Base-by-base conservation (phyloP, 331 rosid species). In the Malus hybrid region DNA sequence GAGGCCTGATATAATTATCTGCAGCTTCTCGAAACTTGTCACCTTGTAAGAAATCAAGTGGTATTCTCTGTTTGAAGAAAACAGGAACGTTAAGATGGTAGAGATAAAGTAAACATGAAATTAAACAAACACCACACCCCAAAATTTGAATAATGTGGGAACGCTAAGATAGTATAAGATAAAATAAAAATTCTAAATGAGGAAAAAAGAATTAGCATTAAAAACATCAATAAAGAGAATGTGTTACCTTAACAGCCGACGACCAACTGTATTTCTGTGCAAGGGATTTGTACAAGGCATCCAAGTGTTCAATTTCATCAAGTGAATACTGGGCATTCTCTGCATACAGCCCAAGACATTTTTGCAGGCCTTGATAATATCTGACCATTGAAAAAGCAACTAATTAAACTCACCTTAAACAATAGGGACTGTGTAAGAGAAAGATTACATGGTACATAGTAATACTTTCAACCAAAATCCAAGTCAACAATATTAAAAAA, bases 1-100 rank as follows among this genome's bases (percentile, higher is more conserved):
- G 97, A 83, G 99, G 99, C 86, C 92, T 86, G 65, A 92, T 84
- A 80, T 94, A 94, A 83, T 79, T 89, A 67, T 89, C 91, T 11
- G 96, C 97, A 8, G 96, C 96, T 82, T 86, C 97, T 84, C 81
- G 86, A 82, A 90, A 92, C 71, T 86, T 86, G 67, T 87, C 93
- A 74, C 88, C 96, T 83, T 92, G 92, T n/a, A 90, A 87, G 85
- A 94, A 94, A 85, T 94, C 97, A 77, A 94, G 97, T 24, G 99
- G 97, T 85, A 94, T 90, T 85, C 99, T 90, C 99, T 94, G 89
- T 55, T 34, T 71, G 78, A 81, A 71, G 56, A 67, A 68, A 65
- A 55, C 62, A 44, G 39, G 55, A 55, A 70, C 6, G 6, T 12
- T 6, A 59, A 22, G 32, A 72, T 4, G 7, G n/a, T 34, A 50